These are phyloP conservation scores for Aspergillus fijiensis DNA, from an alignment of 2,329 filamentous ascomycete species.

Conservation along the genomic window DNA sequence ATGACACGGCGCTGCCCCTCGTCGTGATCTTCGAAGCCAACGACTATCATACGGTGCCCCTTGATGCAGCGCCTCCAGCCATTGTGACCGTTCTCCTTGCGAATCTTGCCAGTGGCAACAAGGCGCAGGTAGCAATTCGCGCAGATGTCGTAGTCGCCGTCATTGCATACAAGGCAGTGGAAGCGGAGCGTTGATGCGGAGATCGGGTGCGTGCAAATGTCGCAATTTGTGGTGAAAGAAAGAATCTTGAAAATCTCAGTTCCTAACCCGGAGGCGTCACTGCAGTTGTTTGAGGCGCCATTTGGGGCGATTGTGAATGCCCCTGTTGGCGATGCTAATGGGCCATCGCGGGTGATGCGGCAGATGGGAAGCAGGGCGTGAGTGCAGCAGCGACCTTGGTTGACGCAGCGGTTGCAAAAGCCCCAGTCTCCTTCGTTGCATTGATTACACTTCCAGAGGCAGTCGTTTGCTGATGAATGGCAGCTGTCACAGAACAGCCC, in stretches of 20 bases:
- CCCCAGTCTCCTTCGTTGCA: constrained; percentile 96
- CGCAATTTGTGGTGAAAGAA: constrained; percentile 72
- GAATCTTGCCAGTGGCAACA: constrained; percentile 63
- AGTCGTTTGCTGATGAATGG: constrained; percentile 70
- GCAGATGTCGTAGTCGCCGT: constrained; percentile 88
- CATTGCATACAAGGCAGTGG: constrained; percentile 75
- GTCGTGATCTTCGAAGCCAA: constrained; percentile 70
- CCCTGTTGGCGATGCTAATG: constrained; percentile 29
- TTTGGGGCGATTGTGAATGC: background rate
- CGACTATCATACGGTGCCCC: constrained; percentile 80
- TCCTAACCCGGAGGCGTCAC: constrained; percentile 25
- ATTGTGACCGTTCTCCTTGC: constrained; percentile 69
- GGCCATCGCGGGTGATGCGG: constrained; percentile 49
- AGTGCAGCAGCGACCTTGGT: constrained; percentile 75
- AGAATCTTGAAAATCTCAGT: constrained; percentile 63
- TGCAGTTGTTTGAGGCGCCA: background rate
- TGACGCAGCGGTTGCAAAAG: constrained; percentile 85
- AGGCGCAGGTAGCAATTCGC: constrained; percentile 71
- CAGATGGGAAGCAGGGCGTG: constrained; percentile 77
- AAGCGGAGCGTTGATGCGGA: constrained; percentile 67
- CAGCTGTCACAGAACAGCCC: constrained; percentile 85
- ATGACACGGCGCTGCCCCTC: constrained; percentile 68
- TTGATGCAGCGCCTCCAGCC: constrained; percentile 82
- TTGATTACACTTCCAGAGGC: constrained; percentile 82
- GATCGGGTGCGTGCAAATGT: constrained; percentile 73